Evolutionary conservation across 495 filamentous ascomycete genomes (phyloP).

Genomic region (Daldinia concentrica): DNA sequence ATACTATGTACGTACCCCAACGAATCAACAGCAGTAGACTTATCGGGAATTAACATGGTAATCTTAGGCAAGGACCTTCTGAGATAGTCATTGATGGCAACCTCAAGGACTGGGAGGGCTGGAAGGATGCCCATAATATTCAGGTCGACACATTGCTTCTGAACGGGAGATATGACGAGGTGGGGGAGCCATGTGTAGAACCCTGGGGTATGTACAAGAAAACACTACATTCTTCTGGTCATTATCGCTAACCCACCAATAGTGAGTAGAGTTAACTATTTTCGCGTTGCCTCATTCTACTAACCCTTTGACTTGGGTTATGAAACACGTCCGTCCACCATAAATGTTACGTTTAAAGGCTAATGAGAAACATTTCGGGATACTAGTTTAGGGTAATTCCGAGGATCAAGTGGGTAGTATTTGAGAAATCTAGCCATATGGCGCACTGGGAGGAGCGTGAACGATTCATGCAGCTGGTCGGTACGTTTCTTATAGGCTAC

Average conservation of each 20-base stretch:
- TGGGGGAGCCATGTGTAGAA: constrained; percentile 51
- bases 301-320: background rate
- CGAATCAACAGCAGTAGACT: background rate
- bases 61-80: constrained; percentile 56
- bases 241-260: background rate
- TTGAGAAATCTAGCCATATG: constrained; percentile 58
- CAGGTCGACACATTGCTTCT: constrained; percentile 56
- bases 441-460: constrained; percentile 58
- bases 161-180: constrained; percentile 63
- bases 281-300: background rate
- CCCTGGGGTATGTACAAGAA: constrained; percentile 37
- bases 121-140: constrained; percentile 52
- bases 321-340: background rate
- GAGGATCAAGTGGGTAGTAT: constrained; percentile 58
- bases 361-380: background rate
- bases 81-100: constrained; percentile 57
- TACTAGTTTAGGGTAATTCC: constrained; percentile 49
- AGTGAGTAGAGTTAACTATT: background rate
- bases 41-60: constrained; percentile 9
- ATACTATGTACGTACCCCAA: constrained; percentile 52
- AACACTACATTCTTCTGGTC: background rate
- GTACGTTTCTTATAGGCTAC: constrained; percentile 8
- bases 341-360: background rate
- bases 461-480: constrained; percentile 43
- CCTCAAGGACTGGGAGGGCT: constrained; percentile 56